phyloP scores from a whole-genome alignment of 768 basidiomycete species.

The Dioszegia crocea region DNA sequence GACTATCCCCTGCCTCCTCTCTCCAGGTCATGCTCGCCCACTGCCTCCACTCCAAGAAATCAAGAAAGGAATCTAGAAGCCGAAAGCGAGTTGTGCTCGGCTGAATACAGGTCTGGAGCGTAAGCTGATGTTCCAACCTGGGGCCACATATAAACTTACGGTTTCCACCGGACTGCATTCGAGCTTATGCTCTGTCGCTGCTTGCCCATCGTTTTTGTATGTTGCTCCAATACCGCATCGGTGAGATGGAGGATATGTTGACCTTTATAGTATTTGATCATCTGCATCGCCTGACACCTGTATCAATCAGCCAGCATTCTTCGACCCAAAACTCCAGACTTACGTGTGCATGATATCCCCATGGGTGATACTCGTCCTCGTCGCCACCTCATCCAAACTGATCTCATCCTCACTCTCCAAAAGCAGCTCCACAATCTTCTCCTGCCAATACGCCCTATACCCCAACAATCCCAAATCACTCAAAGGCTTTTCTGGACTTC shows the following conservation, averaged over 20 bases:
- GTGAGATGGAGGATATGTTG: constrained; percentile 89
- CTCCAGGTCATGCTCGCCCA: no score
- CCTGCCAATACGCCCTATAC: constrained; percentile 96
- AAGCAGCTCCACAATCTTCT: constrained; percentile 87
- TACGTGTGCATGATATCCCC: constrained; percentile 98
- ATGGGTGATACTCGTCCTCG: constrained; percentile 89
- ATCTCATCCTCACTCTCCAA: constrained; percentile 69
- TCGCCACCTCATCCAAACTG: constrained; percentile 94
- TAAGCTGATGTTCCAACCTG: not conserved
- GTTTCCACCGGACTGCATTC: constrained; percentile 83
- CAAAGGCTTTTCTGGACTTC: constrained; percentile 95
- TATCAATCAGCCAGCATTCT: not conserved
- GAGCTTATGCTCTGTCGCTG: constrained; percentile 72
- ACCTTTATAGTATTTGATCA: constrained; percentile 95
- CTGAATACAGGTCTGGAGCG: constrained; percentile 33
- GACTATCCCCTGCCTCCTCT: no score
- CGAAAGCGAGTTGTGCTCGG: constrained; percentile 35
- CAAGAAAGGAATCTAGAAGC: constrained; percentile 17
- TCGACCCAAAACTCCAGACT: constrained; percentile 52
- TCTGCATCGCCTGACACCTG: constrained; percentile 87
- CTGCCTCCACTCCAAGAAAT: no score
- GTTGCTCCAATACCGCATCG: constrained; percentile 82
- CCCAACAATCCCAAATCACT: constrained; percentile 86
- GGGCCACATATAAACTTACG: constrained; percentile 57
- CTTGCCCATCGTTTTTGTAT: constrained; percentile 78